These are phyloP conservation scores for Pseudocercospora eumusae DNA, from an alignment of 2,329 filamentous ascomycete genomes.

Conservation along the genomic window DNA sequence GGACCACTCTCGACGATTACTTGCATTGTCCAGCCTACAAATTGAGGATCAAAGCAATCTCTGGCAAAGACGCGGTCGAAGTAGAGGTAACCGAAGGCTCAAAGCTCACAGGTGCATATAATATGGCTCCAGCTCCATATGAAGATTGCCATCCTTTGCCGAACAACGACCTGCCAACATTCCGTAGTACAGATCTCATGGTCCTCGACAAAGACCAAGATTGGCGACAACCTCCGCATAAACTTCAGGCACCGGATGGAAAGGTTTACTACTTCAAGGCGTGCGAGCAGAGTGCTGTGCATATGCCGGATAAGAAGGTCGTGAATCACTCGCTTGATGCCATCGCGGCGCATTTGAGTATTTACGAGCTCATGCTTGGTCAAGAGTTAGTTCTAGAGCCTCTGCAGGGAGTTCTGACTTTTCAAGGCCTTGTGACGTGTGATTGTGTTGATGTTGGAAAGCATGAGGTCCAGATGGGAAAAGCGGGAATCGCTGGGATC, in stretches of 20 bases:
- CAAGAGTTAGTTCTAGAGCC: neutral
- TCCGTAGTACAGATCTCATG: neutral
- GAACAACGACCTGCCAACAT: neutral
- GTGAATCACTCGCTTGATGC: constrained; percentile 5
- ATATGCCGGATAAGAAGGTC: neutral
- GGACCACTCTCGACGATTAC: constrained; percentile 13
- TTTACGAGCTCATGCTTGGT: constrained; percentile 2
- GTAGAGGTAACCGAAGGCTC: neutral
- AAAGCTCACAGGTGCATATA: constrained; percentile 3
- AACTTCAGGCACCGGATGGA: constrained; percentile 1
- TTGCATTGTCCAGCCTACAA: constrained; percentile 17
- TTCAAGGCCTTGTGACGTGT: constrained; percentile 1
- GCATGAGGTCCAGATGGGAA: neutral
- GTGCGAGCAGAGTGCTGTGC: neutral
- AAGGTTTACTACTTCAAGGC: constrained; percentile 8
- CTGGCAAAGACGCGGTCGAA: neutral
- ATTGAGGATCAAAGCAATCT: neutral
- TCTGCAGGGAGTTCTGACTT: neutral
- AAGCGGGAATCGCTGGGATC: constrained; percentile 2
- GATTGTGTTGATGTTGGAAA: neutral
- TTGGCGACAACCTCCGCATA: constrained; percentile 3
- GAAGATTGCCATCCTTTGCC: neutral
- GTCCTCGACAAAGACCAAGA: constrained; percentile 4
- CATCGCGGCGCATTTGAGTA: constrained; percentile 2
- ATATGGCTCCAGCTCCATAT: neutral